phyloP scores from a whole-genome alignment of 2,329 filamentous ascomycete species.

The Diaporthe aspalathi region DNA sequence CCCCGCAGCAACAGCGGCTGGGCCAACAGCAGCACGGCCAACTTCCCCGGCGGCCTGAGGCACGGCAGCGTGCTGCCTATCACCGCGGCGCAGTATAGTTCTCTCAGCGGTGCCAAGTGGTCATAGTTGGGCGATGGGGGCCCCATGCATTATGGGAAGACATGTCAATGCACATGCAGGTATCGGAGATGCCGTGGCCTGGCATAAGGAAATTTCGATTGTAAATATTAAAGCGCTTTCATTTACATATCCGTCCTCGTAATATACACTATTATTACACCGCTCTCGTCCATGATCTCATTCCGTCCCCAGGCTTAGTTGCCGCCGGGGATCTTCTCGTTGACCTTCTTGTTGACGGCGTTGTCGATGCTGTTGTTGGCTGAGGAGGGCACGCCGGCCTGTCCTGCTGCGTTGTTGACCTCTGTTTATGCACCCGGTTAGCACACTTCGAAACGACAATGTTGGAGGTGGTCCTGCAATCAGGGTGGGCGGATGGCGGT shows the following conservation, averaged over 20 bases:
- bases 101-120: slow-evolving; percentile 48
- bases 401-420: slow-evolving; percentile 37
- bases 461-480: too few relatives aligned
- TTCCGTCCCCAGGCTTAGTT: slow-evolving; percentile 31
- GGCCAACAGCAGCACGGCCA: slow-evolving; percentile 54
- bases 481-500: not conserved
- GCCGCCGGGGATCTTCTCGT: slow-evolving; percentile 41
- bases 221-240: slow-evolving; percentile 17
- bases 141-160: too few relatives aligned
- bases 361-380: slow-evolving; percentile 38
- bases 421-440: slow-evolving; percentile 17
- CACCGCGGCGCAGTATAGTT: slow-evolving; percentile 55
- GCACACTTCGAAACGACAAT: not conserved
- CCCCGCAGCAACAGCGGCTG: slow-evolving; percentile 57
- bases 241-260: not conserved
- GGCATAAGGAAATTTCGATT: not conserved
- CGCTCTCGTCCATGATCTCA: not conserved
- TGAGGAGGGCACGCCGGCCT: slow-evolving; percentile 38
- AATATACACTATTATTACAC: not conserved
- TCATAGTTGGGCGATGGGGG: slow-evolving; percentile 47
- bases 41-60: slow-evolving; percentile 60
- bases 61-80: slow-evolving; percentile 64
- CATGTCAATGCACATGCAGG: not conserved
- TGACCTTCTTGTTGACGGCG: slow-evolving; percentile 40
- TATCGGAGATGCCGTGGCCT: too few relatives aligned